phyloP scores from a whole-genome alignment of 2,329 filamentous ascomycete species.

The Ramularia endophylla region DNA sequence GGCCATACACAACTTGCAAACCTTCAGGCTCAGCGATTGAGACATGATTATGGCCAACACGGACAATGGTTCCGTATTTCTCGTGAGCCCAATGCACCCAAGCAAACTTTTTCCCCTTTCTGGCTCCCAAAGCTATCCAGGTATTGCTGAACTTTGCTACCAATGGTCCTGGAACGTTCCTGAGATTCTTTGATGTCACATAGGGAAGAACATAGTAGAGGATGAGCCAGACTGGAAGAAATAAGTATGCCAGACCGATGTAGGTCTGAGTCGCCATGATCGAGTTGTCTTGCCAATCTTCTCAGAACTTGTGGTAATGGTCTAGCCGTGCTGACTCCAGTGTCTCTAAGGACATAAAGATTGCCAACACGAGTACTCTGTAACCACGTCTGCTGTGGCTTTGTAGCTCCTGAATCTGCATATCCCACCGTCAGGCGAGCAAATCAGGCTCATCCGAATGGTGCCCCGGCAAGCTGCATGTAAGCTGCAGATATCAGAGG shows the following conservation, averaged over 20 bases:
- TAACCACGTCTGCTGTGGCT: too few species aligned
- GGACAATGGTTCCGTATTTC: constrained; percentile 17
- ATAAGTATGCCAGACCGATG: constrained; percentile 7
- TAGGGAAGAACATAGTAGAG: constrained; percentile 20
- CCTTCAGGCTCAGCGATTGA: constrained; percentile 22
- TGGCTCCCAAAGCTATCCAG: constrained; percentile 18
- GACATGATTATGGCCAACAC: constrained; percentile 17
- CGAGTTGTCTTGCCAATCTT: too few species aligned
- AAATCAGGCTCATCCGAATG: too few species aligned
- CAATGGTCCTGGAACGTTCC: constrained; percentile 16
- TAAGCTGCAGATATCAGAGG: too few species aligned
- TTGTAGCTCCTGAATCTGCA: too few species aligned
- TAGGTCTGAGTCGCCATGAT: constrained; percentile 10
- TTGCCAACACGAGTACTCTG: too few species aligned
- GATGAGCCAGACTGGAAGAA: constrained; percentile 11
- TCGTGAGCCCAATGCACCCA: constrained; percentile 18
- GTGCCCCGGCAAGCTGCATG: too few species aligned
- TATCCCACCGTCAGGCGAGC: too few species aligned
- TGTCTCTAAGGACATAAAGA: too few species aligned
- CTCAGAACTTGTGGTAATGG: too few species aligned
- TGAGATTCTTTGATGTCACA: constrained; percentile 17
- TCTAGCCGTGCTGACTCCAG: too few species aligned
- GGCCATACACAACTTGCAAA: constrained; percentile 21
- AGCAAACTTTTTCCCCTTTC: constrained; percentile 18
- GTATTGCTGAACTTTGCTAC: constrained; percentile 20